Base-by-base conservation (phyloP, 106 monocot genomes). In the Dactylorhiza incarnata region DNA sequence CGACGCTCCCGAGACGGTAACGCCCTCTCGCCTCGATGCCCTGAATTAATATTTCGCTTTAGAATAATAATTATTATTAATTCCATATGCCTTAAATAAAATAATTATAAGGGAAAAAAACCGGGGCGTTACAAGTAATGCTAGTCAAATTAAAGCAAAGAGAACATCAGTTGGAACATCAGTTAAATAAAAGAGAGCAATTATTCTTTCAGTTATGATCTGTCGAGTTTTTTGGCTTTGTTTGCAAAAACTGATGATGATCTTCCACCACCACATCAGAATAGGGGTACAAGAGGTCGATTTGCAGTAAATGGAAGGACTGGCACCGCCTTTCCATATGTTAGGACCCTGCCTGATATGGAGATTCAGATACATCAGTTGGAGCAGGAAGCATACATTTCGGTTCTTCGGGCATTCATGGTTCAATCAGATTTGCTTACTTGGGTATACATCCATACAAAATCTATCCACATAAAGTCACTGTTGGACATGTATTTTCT, bases 201-300 rank as follows among this genome's bases (percentile, higher is more conserved):
- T n/a, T n/a, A n/a, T 65, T 65, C 26, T 25, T 65, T 65, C 29
- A 26, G 26, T 65, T 26, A 29, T 26, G 65, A 26, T 65, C 25
- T 14, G 4, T 29, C 7, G 12, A 65, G 65, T 12, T 65, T 22
- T 63, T 63, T 63, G 62, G 22, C 24, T 23, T 6, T 77, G 58
- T 56, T 59, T 87, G 49, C 81, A 93, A 89, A 89, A 17, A 93
- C 90, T 77, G 89, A 93, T 80, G 93, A 93, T 82, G 93, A 93
- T 83, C 84, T 93, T 74, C 93, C 87, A 61, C 87, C 87, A 58
- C 74, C 78, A 37, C 74, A 82, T 84, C 87, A 84, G 22, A 86
- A 74, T 77, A 80, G 82, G 49, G 82, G 81, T 66, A 45, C 76
- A 82, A 84, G 87, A 75, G 87, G 81, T 44, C 88, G 74, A 80